Percentiles rank a stretch among this genome's conserved stretches.
Evolutionary conservation across 192 early-diverging fungal genomes (phyloP).

Genomic region (Dissophora ornata): DNA sequence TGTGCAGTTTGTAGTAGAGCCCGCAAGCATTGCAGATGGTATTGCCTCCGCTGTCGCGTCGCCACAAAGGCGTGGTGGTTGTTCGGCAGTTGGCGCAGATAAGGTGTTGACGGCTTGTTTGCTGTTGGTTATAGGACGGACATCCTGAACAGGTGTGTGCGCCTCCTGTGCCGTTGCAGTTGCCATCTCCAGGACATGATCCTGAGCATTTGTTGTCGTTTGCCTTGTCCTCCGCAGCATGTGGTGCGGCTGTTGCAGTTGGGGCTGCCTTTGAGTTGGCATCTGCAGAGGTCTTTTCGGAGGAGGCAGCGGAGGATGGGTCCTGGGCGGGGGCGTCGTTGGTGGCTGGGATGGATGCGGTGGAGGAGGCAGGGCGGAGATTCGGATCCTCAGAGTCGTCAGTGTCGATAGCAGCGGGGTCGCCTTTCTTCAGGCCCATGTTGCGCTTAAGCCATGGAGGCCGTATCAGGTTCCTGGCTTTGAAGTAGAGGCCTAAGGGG

Average conservation of each 20-base stretch:
- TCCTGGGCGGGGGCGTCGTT: background rate
- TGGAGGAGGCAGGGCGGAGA: conserved; percentile 56
- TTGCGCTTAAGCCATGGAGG: conserved; percentile 68
- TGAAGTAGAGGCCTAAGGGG: conserved; percentile 60
- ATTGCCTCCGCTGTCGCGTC: conserved; percentile 76
- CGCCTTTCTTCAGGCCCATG: conserved; percentile 51
- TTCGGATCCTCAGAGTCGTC: conserved; percentile 71
- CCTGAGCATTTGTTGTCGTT: background rate
- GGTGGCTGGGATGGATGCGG: background rate
- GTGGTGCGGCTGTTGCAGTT: no score
- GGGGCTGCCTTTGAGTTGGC: no score
- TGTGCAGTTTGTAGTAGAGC: conserved; percentile 89
- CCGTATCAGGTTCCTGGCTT: conserved; percentile 65
- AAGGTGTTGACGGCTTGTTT: conserved; percentile 61
- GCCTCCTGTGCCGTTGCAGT: conserved; percentile 79
- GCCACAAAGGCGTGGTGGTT: conserved; percentile 83
- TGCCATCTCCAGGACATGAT: conserved; percentile 79
- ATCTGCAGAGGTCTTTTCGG: background rate
- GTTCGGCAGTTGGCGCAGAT: conserved; percentile 82
- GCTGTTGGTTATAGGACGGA: conserved; percentile 76
- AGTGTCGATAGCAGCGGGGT: conserved; percentile 22
- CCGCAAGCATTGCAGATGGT: conserved; percentile 91
- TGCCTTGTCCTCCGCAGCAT: no score
- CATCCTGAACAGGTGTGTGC: conserved; percentile 75
- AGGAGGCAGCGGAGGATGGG: background rate